Conservation (phyloP, 805 yeast species). For the Kluyveromyces starmeri region DNA sequence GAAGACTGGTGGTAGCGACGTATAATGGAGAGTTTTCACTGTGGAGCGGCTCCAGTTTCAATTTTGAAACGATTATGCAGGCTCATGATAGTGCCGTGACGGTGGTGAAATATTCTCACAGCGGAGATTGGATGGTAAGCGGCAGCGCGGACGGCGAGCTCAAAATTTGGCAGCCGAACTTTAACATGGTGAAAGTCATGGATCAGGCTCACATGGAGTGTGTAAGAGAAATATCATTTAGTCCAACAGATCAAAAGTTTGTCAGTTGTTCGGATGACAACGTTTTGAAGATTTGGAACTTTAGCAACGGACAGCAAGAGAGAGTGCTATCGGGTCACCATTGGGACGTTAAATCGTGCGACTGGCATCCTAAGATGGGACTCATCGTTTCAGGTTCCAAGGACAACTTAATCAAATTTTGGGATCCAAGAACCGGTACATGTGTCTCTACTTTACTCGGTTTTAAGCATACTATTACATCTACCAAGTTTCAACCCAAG, state of each 20-base stretch:
- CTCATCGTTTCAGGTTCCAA: conserved; percentile 88
- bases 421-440: conserved; percentile 86
- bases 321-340: conserved; percentile 80
- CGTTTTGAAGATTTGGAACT: conserved; percentile 86
- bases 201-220: conserved; percentile 50
- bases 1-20: conserved; percentile 81
- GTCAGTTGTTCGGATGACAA: conserved; percentile 94
- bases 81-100: conserved; percentile 92
- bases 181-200: conserved; percentile 84
- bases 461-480: conserved; percentile 88
- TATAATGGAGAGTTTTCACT: conserved; percentile 93
- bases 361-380: conserved; percentile 92
- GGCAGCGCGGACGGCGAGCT: conserved; percentile 89
- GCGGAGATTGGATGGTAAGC: conserved; percentile 88
- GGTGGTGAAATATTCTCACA: conserved; percentile 71
- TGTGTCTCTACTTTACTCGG: conserved; percentile 80
- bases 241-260: conserved; percentile 85
- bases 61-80: conserved; percentile 95
- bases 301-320: conserved; percentile 80
- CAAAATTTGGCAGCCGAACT: conserved; percentile 97
- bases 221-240: conserved; percentile 77
- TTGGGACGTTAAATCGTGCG: conserved; percentile 97
- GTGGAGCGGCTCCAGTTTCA: conserved; percentile 94
- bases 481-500: conserved; percentile 74
- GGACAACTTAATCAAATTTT: conserved; percentile 83